These are phyloP conservation scores for Salicornia ramosissima DNA, from an alignment of 148 eudicot genomes.

Conservation along the genomic window DNA sequence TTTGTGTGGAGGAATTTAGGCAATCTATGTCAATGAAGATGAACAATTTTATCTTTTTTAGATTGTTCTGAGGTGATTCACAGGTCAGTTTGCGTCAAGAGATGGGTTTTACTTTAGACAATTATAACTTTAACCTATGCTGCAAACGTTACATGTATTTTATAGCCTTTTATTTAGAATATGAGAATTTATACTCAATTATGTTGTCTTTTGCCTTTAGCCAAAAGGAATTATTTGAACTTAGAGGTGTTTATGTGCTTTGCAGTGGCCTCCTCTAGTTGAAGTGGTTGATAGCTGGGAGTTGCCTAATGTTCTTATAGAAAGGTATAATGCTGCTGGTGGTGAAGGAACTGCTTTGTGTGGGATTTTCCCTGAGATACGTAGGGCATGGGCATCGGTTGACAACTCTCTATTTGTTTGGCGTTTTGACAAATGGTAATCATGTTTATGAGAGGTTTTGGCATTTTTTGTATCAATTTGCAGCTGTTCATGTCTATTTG, in stretches of 20 bases:
- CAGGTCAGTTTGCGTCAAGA: neutral
- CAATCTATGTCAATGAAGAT: neutral
- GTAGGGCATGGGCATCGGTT: constrained; percentile 99
- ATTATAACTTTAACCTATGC: neutral
- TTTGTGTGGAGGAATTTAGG: neutral
- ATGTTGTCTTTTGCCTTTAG: neutral
- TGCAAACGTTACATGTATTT: neutral
- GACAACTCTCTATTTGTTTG: constrained; percentile 90
- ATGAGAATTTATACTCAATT: neutral
- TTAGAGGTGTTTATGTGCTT: constrained; percentile 12
- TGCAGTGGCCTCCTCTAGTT: constrained; percentile 97
- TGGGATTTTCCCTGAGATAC: constrained; percentile 98
- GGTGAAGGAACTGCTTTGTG: constrained; percentile 98
- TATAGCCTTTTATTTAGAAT: neutral
- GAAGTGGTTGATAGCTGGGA: constrained; percentile 95
- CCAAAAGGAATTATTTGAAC: neutral
- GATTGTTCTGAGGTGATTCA: too few relatives aligned
- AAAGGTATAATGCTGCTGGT: constrained; percentile 91
- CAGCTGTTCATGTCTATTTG: neutral
- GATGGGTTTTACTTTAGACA: neutral
- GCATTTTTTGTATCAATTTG: neutral
- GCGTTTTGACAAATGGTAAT: constrained; percentile 97
- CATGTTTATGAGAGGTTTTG: neutral
- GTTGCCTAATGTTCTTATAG: constrained; percentile 84
- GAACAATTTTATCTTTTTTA: neutral